phyloP scores from a whole-genome alignment of 345 rosid species.

The Acer saccharum region DNA sequence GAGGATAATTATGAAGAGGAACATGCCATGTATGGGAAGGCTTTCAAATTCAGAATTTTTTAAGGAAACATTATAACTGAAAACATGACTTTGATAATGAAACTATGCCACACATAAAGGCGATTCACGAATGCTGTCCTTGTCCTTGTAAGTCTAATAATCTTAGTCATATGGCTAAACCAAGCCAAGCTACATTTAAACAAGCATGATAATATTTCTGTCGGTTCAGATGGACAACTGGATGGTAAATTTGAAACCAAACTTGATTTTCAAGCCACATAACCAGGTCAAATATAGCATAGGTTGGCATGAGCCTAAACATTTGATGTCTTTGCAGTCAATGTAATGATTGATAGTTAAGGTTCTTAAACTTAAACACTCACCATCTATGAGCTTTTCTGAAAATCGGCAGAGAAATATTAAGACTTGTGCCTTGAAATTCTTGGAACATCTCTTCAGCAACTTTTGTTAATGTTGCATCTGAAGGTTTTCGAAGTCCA shows the following conservation, averaged over 20 bases:
- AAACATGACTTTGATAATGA: not conserved
- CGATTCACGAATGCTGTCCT: not conserved
- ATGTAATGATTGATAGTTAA: not conserved
- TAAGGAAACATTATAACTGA: too few relatives aligned
- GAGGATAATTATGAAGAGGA: not conserved
- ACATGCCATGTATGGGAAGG: not conserved
- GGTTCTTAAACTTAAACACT: slow-evolving; percentile 18
- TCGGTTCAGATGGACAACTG: not conserved
- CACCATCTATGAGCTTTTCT: slow-evolving; percentile 87
- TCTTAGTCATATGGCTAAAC: not conserved
- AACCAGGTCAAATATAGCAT: not conserved
- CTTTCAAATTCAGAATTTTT: not conserved
- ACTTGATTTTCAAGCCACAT: not conserved
- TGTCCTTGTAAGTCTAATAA: not conserved
- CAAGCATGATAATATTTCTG: not conserved
- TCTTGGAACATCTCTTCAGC: slow-evolving; percentile 71
- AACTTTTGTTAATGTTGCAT: slow-evolving; percentile 49
- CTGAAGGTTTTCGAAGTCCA: slow-evolving; percentile 67
- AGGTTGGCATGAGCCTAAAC: not conserved
- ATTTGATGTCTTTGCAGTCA: not conserved
- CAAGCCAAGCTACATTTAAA: not conserved
- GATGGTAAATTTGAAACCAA: not conserved
- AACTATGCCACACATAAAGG: not conserved
- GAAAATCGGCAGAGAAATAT: slow-evolving; percentile 64
- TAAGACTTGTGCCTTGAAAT: slow-evolving; percentile 56